Evolutionary conservation across 2,329 filamentous ascomycete genomes (phyloP).

Genomic region (Periglandula ipomoeae): DNA sequence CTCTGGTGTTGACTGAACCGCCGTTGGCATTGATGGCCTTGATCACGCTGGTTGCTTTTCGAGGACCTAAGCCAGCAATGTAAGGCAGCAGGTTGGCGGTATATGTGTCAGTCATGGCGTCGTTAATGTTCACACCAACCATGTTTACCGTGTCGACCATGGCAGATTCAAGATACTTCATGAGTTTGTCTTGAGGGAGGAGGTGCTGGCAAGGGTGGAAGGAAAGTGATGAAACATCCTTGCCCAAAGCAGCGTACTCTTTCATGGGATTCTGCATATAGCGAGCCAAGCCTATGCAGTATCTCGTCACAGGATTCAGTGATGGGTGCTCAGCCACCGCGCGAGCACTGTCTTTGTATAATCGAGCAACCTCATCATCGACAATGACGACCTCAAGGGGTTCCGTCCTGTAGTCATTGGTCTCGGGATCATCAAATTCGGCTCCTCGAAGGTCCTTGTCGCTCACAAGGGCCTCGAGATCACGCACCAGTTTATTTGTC

Average conservation of each 20-base stretch:
- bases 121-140: conserved; percentile 90
- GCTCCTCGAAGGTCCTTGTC: conserved; percentile 69
- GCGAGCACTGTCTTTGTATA: conserved; percentile 85
- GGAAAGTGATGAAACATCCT: conserved; percentile 74
- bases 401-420: conserved; percentile 65
- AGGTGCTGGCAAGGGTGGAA: conserved; percentile 89
- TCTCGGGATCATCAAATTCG: conserved; percentile 74
- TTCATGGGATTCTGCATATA: conserved; percentile 95
- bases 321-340: conserved; percentile 74
- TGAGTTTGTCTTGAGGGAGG: conserved; percentile 76
- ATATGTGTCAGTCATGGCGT: conserved; percentile 72
- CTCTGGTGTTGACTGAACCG: conserved; percentile 72
- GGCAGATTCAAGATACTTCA: conserved; percentile 82
- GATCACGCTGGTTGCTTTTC: conserved; percentile 68
- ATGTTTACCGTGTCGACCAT: conserved; percentile 99
- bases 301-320: conserved; percentile 68
- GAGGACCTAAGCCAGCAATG: conserved; percentile 80
- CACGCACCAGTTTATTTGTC: conserved; percentile 72
- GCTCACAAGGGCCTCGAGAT: conserved; percentile 69
- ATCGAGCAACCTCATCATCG: conserved; percentile 92
- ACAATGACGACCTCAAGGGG: conserved; percentile 81
- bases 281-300: conserved; percentile 79
- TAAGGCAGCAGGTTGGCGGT: conserved; percentile 84
- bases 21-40: conserved; percentile 87
- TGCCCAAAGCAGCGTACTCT: conserved; percentile 88